Conservation (phyloP, 129 eudicot species). For the Flaveria trinervia region DNA sequence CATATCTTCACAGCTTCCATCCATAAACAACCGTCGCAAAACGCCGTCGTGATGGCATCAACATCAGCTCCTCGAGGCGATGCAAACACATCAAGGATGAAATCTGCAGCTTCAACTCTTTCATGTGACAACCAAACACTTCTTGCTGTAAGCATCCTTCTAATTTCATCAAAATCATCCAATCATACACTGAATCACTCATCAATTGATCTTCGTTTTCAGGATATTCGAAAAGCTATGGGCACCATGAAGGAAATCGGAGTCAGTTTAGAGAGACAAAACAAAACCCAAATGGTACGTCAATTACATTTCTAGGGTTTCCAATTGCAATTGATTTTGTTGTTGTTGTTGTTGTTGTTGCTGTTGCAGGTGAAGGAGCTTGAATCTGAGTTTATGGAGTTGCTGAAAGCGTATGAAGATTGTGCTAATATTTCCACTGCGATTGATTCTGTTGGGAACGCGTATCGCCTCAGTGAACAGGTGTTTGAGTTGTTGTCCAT, state of each 20-base stretch:
- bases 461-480: conserved; percentile 59
- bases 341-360: conserved; percentile 9
- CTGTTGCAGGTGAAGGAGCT: conserved; percentile 70
- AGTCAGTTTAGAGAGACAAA: conserved; percentile 64
- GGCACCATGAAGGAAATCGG: conserved; percentile 66
- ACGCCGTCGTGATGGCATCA: conserved; percentile 58
- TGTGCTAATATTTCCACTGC: conserved; percentile 61
- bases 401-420: conserved; percentile 60
- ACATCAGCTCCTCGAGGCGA: conserved; percentile 54
- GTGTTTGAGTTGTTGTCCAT: conserved; percentile 29
- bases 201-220: background rate
- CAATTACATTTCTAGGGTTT: conserved; percentile 24
- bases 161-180: background rate
- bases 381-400: conserved; percentile 54
- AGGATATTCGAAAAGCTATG: conserved; percentile 71
- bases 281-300: conserved; percentile 53
- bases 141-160: conserved; percentile 42
- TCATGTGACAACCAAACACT: conserved; percentile 61
- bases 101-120: conserved; percentile 44
- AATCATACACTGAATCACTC: background rate
- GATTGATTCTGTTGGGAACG: conserved; percentile 54
- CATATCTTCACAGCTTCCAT: background rate
- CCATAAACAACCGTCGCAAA: conserved; percentile 2
- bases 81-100: conserved; percentile 44
- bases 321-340: too few species aligned